Conservation (phyloP, 2,329 filamentous ascomycete genomes). For the Metarhizium anisopliae region DNA sequence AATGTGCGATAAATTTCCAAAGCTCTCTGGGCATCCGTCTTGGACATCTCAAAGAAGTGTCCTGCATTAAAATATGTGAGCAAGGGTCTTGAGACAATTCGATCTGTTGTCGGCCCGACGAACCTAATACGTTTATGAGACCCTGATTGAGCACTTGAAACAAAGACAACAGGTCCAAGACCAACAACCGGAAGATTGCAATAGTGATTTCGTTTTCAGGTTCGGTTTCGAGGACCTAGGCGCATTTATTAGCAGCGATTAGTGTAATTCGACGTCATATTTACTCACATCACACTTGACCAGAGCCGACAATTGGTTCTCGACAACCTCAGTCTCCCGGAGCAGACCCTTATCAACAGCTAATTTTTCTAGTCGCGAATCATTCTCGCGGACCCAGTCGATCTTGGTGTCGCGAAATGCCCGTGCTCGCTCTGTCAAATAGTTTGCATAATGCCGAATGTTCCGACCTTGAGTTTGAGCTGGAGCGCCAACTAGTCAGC, state of each 20-base stretch:
- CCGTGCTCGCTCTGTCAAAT: constrained; percentile 72
- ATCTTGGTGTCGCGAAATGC: constrained; percentile 77
- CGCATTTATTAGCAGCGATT: neutral
- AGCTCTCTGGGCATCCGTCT: constrained; percentile 82
- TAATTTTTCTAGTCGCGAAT: constrained; percentile 74
- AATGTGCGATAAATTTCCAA: constrained; percentile 90
- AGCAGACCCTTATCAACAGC: constrained; percentile 87
- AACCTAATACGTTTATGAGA: constrained; percentile 92
- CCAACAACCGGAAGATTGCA: constrained; percentile 84
- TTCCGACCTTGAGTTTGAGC: constrained; percentile 93
- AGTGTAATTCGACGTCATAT: neutral
- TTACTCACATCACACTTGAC: constrained; percentile 77
- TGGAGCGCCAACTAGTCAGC: constrained; percentile 23
- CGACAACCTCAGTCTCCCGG: constrained; percentile 83
- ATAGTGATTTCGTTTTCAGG: constrained; percentile 95
- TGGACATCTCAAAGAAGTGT: constrained; percentile 98
- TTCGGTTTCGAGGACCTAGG: constrained; percentile 73
- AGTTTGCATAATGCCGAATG: constrained; percentile 84
- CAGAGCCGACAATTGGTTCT: constrained; percentile 76
- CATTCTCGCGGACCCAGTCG: constrained; percentile 81
- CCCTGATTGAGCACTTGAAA: constrained; percentile 96
- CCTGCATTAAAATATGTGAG: constrained; percentile 41
- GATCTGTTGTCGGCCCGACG: constrained; percentile 16
- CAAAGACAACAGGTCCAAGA: constrained; percentile 78
- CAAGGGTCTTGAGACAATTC: constrained; percentile 5